Conservation (phyloP, 2,329 filamentous ascomycete species). For the Diplodia corticola region DNA sequence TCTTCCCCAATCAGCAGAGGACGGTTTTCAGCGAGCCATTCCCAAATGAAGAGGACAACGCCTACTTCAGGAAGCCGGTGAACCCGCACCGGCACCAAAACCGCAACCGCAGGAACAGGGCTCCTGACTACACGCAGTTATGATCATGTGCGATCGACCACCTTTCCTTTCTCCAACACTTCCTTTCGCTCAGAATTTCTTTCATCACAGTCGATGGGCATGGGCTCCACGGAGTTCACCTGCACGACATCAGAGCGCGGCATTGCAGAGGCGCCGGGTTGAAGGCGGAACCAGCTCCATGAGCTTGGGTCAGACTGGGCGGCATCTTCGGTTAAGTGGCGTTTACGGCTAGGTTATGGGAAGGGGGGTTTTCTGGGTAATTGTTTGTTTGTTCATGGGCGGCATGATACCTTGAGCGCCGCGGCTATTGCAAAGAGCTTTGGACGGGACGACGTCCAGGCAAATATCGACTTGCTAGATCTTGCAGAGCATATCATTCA, state of each 20-base stretch:
- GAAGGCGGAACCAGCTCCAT: neutral
- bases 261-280: conserved; percentile 16
- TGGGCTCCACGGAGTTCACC: conserved; percentile 7
- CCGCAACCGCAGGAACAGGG: conserved; percentile 73
- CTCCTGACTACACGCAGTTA: conserved; percentile 88
- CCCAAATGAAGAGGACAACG: conserved; percentile 74
- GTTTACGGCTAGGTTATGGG: neutral
- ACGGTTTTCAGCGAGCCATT: conserved; percentile 54
- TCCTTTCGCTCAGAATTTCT: neutral
- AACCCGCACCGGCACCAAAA: conserved; percentile 91
- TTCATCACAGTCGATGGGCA: neutral
- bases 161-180: neutral
- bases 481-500: neutral
- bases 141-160: conserved; percentile 36
- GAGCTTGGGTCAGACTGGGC: neutral
- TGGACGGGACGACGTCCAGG: neutral
- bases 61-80: conserved; percentile 93
- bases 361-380: neutral
- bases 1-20: conserved; percentile 61
- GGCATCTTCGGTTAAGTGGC: neutral
- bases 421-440: neutral
- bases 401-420: conserved; percentile 17
- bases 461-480: neutral
- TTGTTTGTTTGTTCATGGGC: neutral
- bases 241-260: conserved; percentile 6